Evolutionary conservation across 202 grass and related monocot species (phyloP).

Genomic region (Miscanthus sacchariflorus): DNA sequence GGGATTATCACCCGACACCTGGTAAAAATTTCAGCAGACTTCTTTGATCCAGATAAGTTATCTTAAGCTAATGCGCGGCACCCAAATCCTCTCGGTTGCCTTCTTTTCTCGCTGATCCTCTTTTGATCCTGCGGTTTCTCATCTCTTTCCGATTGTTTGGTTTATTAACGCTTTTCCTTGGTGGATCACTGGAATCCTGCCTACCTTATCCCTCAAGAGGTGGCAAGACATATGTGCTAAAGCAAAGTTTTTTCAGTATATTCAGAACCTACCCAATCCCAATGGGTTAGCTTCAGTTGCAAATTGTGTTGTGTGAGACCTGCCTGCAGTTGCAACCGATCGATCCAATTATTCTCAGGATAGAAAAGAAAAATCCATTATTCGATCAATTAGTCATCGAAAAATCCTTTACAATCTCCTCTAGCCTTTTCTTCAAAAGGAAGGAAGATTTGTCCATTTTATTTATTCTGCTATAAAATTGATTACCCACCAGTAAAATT

Average conservation of each 20-base stretch:
- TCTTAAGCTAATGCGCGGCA: constrained; percentile 45
- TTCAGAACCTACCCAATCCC: constrained; percentile 48
- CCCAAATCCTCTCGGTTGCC: constrained; percentile 20
- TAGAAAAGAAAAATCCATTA: not conserved
- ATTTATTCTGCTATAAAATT: constrained; percentile 21
- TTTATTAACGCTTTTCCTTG: constrained; percentile 44
- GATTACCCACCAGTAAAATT: constrained; percentile 42
- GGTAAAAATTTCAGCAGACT: constrained; percentile 37
- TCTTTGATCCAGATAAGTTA: constrained; percentile 45
- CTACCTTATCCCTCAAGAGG: constrained; percentile 55
- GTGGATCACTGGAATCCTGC: constrained; percentile 62
- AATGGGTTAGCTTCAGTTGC: constrained; percentile 42
- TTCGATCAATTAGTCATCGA: not conserved
- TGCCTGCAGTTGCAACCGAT: not conserved
- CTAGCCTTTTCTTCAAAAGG: constrained; percentile 43
- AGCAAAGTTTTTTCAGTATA: constrained; percentile 51
- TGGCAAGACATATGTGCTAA: constrained; percentile 47
- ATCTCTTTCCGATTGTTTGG: constrained; percentile 17
- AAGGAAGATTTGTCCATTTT: constrained; percentile 38
- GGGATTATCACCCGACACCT: not conserved
- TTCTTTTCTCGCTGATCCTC: constrained; percentile 38
- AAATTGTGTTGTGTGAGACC: constrained; percentile 30
- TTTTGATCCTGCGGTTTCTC: constrained; percentile 53
- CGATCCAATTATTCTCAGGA: constrained; percentile 36
- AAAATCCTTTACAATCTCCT: constrained; percentile 15